Percentiles rank a stretch among this genome's conserved stretches.
Conservation (phyloP, 352 stramenopile genomes). For the Phytophthora sp. region DNA sequence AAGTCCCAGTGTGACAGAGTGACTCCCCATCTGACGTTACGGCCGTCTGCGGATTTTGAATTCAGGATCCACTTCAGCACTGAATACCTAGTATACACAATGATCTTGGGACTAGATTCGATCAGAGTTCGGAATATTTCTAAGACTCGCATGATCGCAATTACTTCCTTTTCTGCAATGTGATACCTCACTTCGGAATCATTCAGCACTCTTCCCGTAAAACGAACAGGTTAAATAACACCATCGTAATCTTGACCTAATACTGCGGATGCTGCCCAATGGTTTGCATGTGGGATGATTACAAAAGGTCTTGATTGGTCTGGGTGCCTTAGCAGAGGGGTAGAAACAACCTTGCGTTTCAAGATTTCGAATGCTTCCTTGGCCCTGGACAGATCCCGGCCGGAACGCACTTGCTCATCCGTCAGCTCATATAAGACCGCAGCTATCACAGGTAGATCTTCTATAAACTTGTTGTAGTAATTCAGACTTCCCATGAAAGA, state of each 20-base stretch:
- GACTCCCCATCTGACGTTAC: not conserved
- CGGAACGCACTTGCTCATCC: not conserved
- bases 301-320: not conserved
- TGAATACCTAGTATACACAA: conserved; percentile 8
- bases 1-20: not conserved
- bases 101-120: not conserved
- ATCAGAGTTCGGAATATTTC: not conserved
- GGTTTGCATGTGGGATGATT: not conserved
- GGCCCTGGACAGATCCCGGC: not conserved
- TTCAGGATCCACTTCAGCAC: conserved; percentile 10
- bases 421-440: not conserved
- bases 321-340: not conserved
- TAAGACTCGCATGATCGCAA: not conserved
- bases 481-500: not conserved
- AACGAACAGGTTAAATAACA: too few species aligned
- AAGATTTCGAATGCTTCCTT: not conserved
- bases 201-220: too few species aligned
- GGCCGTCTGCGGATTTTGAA: not conserved
- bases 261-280: too few species aligned
- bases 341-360: not conserved
- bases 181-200: too few species aligned
- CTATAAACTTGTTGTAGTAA: not conserved
- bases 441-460: not conserved
- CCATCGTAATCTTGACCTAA: too few species aligned
- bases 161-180: too few species aligned